These are phyloP conservation scores for Ceratocystis albifundus DNA, from an alignment of 2,329 filamentous ascomycete species.

Conservation along the genomic window DNA sequence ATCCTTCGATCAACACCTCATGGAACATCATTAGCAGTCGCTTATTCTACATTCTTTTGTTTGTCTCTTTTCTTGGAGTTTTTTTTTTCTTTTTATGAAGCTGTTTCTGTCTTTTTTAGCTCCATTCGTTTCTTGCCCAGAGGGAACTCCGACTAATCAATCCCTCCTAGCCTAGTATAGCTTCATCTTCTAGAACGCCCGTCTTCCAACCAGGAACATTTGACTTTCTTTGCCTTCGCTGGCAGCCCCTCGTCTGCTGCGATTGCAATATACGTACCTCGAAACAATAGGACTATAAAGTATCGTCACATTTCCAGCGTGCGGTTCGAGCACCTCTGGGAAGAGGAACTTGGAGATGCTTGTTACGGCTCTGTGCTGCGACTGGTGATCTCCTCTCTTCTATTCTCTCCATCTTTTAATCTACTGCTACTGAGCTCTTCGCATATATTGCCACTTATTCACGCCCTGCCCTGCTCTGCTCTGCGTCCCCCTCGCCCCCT, in stretches of 20 bases:
- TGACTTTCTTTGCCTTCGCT: background rate
- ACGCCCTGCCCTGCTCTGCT: background rate
- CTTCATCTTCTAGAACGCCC: conserved; percentile 1
- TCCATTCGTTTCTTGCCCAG: background rate
- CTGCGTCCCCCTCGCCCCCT: no score
- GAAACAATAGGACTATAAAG: background rate
- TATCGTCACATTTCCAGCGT: background rate
- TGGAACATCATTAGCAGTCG: background rate
- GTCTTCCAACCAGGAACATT: background rate
- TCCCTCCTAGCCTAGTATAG: background rate
- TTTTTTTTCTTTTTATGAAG: background rate
- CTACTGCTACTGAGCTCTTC: background rate
- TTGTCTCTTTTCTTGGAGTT: background rate
- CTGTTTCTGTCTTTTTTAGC: conserved; percentile 10
- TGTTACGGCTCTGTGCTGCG: conserved; percentile 11
- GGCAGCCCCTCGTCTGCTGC: background rate
- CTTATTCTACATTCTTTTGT: conserved; percentile 1
- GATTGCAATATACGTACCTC: background rate
- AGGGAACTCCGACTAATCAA: background rate
- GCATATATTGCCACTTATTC: background rate
- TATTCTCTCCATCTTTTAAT: background rate
- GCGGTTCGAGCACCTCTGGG: background rate
- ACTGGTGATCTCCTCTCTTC: conserved; percentile 3
- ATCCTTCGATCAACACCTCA: background rate
- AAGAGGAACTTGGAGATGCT: conserved; percentile 4